Evolutionary conservation across 169 alveolate genomes (phyloP).

Genomic region (Ichthyophthirius multifiliis): DNA sequence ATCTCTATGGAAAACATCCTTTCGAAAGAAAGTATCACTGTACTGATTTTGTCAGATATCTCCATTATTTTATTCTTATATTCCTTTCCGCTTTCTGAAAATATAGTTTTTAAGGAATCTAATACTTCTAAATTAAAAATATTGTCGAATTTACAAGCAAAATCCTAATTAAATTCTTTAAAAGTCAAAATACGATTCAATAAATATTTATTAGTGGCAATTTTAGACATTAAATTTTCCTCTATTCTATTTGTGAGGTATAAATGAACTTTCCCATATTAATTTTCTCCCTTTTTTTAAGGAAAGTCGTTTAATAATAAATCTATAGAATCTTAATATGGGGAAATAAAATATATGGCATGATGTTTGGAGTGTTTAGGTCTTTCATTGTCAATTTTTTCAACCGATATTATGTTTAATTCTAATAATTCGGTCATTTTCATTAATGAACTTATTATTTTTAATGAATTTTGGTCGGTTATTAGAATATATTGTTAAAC

Average conservation of each 20-base stretch:
- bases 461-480: slow-evolving; percentile 26
- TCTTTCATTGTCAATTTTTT: slow-evolving; percentile 21
- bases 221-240: slow-evolving; percentile 16
- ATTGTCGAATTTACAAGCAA: slow-evolving; percentile 22
- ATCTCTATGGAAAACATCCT: slow-evolving; percentile 25
- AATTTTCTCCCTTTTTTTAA: slow-evolving; percentile 21
- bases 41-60: slow-evolving; percentile 11
- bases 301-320: slow-evolving; percentile 13
- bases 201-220: slow-evolving; percentile 16
- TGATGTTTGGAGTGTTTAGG: slow-evolving; percentile 20
- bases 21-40: slow-evolving; percentile 31
- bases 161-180: slow-evolving; percentile 34
- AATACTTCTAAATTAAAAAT: slow-evolving; percentile 27
- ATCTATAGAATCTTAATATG: slow-evolving; percentile 14
- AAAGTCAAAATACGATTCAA: slow-evolving; percentile 20
- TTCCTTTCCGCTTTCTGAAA: background rate
- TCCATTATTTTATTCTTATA: background rate
- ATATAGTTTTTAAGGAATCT: background rate
- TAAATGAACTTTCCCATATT: slow-evolving; percentile 34
- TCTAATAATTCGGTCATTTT: slow-evolving; percentile 40
- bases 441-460: slow-evolving; percentile 35
- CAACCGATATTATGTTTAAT: slow-evolving; percentile 32
- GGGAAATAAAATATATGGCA: slow-evolving; percentile 35
- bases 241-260: slow-evolving; percentile 25
- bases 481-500: slow-evolving; percentile 21